These are phyloP conservation scores for Ampelomyces quisqualis DNA, from an alignment of 2,329 filamentous ascomycete species.

Conservation along the genomic window DNA sequence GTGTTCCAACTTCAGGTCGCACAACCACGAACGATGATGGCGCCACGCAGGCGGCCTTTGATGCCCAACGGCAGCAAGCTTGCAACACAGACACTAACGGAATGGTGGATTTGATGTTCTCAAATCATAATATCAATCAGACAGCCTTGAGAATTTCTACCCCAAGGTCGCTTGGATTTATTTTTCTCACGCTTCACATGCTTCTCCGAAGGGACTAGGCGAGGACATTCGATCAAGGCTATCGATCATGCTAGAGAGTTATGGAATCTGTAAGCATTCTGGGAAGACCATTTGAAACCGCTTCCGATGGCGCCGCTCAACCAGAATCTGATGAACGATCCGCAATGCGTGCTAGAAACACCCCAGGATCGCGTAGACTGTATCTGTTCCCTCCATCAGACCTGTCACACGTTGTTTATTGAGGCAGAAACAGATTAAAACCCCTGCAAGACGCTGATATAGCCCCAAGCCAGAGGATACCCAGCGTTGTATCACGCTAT, in stretches of 20 bases:
- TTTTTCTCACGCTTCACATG: conserved; percentile 4
- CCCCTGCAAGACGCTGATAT: conserved; percentile 67
- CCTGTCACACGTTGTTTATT: conserved; percentile 67
- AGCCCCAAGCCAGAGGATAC: conserved; percentile 63
- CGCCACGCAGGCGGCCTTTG: background rate
- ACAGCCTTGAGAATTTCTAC: conserved; percentile 8
- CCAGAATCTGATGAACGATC: conserved; percentile 1
- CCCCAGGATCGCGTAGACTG: conserved; percentile 5
- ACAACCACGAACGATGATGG: background rate
- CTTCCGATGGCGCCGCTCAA: conserved; percentile 8
- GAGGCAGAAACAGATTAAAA: conserved; percentile 67
- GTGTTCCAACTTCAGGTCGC: background rate
- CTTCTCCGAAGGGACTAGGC: background rate
- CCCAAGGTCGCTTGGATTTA: conserved; percentile 9
- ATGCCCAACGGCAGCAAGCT: background rate
- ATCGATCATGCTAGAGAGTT: conserved; percentile 11
- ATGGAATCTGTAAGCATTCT: conserved; percentile 18
- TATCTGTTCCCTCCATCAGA: conserved; percentile 60
- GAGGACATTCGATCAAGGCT: background rate
- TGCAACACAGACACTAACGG: conserved; percentile 3
- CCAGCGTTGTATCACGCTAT: conserved; percentile 67
- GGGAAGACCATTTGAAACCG: conserved; percentile 14
- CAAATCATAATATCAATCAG: conserved; percentile 6
- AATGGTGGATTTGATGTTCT: conserved; percentile 9
- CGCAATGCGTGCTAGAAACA: background rate